Conservation (phyloP, 805 yeast species). For the Allodekkera sacchari region DNA sequence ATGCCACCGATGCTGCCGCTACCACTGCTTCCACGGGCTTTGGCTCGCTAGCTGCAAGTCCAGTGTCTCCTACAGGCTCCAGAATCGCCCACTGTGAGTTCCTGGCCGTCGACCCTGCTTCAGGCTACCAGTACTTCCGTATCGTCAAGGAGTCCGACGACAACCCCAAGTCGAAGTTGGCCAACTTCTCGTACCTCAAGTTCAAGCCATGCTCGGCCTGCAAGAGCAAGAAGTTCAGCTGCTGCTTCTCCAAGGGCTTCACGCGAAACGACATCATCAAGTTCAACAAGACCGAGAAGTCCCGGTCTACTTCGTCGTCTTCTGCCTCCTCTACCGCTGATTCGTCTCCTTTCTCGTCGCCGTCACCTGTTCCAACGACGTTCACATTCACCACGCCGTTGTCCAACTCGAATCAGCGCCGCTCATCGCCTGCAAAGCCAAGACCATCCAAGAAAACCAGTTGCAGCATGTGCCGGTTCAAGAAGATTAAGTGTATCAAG, state of each 20-base stretch:
- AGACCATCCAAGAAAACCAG: conserved; percentile 25
- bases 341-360: conserved; percentile 1
- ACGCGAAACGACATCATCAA: conserved; percentile 51
- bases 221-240: conserved; percentile 32
- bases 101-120: conserved; percentile 12
- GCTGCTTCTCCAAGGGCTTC: conserved; percentile 57
- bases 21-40: too few species aligned
- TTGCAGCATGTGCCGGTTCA: conserved; percentile 25
- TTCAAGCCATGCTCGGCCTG: conserved; percentile 53
- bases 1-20: background rate
- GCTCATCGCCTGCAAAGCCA: background rate
- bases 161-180: conserved; percentile 8
- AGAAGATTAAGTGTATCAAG: conserved; percentile 28
- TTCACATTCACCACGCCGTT: background rate
- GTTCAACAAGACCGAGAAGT: conserved; percentile 25
- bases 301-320: too few species aligned
- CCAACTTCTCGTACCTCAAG: conserved; percentile 27
- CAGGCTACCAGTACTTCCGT: conserved; percentile 21
- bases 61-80: too few species aligned
- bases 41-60: too few species aligned
- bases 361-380: background rate
- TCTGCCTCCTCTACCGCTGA: conserved; percentile 2
- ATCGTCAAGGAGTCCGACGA: conserved; percentile 15
- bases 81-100: conserved; percentile 24
- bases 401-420: background rate